Conservation (phyloP, 1,139 yeast genomes). For the Suhomyces maxii region DNA sequence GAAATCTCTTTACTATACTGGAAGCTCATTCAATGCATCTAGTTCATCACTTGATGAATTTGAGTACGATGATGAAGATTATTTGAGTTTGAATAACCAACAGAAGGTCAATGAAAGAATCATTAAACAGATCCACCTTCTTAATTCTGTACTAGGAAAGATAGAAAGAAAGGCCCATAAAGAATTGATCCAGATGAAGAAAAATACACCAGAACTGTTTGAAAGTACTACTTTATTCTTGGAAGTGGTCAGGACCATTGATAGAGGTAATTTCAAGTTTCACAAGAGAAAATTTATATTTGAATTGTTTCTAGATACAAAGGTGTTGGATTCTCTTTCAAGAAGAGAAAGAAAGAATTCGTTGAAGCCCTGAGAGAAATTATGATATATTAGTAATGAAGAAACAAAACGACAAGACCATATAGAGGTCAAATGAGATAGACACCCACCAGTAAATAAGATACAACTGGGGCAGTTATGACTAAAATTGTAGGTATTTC, state of each 20-base stretch:
- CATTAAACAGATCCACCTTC: conserved; percentile 53
- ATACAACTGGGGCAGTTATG: too few species aligned
- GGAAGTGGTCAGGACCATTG: conserved; percentile 62
- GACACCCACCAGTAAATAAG: too few species aligned
- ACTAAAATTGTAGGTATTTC: too few species aligned
- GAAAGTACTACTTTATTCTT: conserved; percentile 57
- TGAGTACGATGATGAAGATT: conserved; percentile 7
- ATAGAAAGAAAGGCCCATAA: conserved; percentile 67
- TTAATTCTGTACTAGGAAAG: conserved; percentile 65
- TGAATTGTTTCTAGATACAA: conserved; percentile 59
- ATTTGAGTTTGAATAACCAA: conserved; percentile 6
- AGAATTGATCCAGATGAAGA: conserved; percentile 58
- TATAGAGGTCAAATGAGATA: too few species aligned
- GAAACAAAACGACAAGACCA: background rate
- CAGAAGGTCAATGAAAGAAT: conserved; percentile 31
- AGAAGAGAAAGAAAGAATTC: conserved; percentile 38
- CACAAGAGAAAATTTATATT: conserved; percentile 57
- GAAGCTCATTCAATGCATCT: conserved; percentile 1
- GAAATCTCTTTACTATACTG: background rate
- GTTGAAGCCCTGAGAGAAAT: background rate
- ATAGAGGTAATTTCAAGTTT: conserved; percentile 60
- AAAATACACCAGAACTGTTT: conserved; percentile 55
- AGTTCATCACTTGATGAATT: conserved; percentile 5
- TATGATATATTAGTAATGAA: background rate
- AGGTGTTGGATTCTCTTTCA: conserved; percentile 55